Percentiles rank a stretch among this genome's conserved stretches.
These are phyloP conservation scores for Picea abies DNA, from an alignment of 83 land plant species.

Conservation along the genomic window DNA sequence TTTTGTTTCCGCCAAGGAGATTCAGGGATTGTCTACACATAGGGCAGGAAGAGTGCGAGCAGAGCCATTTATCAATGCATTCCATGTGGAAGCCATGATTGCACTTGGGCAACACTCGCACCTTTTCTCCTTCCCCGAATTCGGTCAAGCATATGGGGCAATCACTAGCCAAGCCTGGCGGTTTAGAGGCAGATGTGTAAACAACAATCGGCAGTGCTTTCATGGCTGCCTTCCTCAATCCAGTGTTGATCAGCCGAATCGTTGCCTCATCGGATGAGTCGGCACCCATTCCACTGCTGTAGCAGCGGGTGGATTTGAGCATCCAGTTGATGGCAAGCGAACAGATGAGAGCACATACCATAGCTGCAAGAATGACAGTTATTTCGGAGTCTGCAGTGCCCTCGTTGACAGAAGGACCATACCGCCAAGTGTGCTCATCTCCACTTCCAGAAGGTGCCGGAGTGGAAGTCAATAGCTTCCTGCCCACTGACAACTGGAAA, in stretches of 20 bases:
- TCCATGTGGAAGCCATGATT: no score
- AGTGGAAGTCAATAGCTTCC: no score
- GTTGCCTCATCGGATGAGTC: conserved; percentile 19
- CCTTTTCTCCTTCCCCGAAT: no score
- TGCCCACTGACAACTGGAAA: no score
- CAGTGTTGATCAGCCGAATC: not conserved
- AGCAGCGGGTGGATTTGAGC: conserved; percentile 10
- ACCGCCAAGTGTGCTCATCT: no score
- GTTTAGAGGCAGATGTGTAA: not conserved
- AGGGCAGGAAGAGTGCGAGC: no score
- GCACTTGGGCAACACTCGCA: no score
- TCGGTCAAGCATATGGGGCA: no score
- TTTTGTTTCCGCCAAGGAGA: no score
- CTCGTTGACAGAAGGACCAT: not conserved
- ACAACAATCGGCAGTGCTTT: not conserved
- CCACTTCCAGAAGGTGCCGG: no score
- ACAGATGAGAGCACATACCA: conserved; percentile 29
- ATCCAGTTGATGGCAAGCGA: conserved; percentile 29
- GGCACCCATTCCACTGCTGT: conserved; percentile 8
- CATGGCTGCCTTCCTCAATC: not conserved
- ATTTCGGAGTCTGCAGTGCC: conserved; percentile 11
- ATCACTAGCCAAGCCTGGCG: conserved; percentile 6
- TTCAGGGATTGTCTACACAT: no score
- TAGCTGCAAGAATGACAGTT: conserved; percentile 26
- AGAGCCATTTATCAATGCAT: no score